These are phyloP conservation scores for Sequoiadendron giganteum DNA, from an alignment of 75 land plant genomes.

Conservation along the genomic window DNA sequence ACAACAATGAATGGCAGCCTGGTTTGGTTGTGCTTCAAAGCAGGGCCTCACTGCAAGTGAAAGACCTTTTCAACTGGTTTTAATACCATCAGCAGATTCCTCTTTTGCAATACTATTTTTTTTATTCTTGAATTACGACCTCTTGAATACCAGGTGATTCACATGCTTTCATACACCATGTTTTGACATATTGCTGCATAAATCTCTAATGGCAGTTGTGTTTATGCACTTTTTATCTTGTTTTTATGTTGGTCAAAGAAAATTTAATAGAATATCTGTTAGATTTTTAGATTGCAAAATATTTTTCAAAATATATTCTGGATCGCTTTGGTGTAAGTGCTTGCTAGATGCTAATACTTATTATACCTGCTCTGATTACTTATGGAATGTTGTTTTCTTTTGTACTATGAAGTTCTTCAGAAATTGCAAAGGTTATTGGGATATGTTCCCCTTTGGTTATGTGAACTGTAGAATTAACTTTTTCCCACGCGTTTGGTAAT, in stretches of 20 bases:
- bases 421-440: not conserved
- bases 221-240: too few species aligned
- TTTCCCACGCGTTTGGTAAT: not conserved
- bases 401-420: not conserved
- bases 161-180: not conserved
- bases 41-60: too few species aligned
- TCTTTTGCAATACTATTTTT: not conserved
- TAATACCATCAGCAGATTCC: not conserved
- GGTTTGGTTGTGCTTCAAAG: too few species aligned
- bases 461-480: not conserved
- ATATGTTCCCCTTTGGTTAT: not conserved
- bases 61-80: too few species aligned
- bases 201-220: too few species aligned
- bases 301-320: not conserved
- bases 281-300: too few species aligned
- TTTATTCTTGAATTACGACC: not conserved
- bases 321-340: not conserved
- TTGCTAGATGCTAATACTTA: too few species aligned
- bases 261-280: too few species aligned
- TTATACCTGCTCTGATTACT: not conserved
- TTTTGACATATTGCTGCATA: not conserved
- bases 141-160: not conserved
- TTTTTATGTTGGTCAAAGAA: too few species aligned
- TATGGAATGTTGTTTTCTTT: not conserved
- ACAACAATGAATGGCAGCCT: too few species aligned